Conservation (phyloP, 1,284 basidiomycete species). For the Vanrija pseudolonga region DNA sequence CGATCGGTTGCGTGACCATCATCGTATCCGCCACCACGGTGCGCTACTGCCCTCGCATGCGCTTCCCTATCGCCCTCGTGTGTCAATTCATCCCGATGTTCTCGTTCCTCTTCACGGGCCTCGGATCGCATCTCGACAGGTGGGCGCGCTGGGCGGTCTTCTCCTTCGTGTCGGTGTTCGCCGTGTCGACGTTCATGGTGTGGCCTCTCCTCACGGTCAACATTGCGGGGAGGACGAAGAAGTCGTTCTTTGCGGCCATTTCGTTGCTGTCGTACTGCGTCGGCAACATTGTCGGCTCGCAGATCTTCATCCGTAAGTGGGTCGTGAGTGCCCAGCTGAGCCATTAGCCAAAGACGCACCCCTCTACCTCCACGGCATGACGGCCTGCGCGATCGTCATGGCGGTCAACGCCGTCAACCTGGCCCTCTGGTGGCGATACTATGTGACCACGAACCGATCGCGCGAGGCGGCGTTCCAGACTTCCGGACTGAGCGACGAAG, state of each 20-base stretch:
- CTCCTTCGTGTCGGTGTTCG: conserved; percentile 15
- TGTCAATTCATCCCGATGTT: conserved; percentile 11
- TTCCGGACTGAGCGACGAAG: conserved; percentile 21
- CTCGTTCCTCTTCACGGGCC: conserved; percentile 24
- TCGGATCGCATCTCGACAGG: conserved; percentile 8
- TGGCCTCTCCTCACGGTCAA: conserved; percentile 32
- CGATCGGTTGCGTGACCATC: conserved; percentile 17
- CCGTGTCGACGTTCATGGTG: conserved; percentile 23
- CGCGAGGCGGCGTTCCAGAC: conserved; percentile 20
- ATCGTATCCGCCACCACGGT: conserved; percentile 12
- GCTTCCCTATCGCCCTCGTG: conserved; percentile 26
- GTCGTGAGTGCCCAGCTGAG: too few relatives aligned
- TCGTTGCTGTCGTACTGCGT: conserved; percentile 23
- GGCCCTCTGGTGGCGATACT: conserved; percentile 24
- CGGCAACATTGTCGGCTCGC: conserved; percentile 25
- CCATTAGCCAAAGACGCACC: conserved; percentile 15
- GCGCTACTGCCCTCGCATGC: conserved; percentile 9
- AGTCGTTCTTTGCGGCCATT: conserved; percentile 17
- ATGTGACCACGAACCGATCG: conserved; percentile 18
- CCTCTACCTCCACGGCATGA: conserved; percentile 15
- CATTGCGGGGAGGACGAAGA: conserved; percentile 31
- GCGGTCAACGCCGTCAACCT: conserved; percentile 10
- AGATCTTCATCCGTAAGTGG: conserved; percentile 14
- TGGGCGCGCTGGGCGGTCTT: conserved; percentile 27
- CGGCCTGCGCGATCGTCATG: conserved; percentile 21